Evolutionary conservation across 345 rosid species (phyloP), one percentile per base, ranked within the genome.

Genomic region (Lepidium africanum): DNA sequence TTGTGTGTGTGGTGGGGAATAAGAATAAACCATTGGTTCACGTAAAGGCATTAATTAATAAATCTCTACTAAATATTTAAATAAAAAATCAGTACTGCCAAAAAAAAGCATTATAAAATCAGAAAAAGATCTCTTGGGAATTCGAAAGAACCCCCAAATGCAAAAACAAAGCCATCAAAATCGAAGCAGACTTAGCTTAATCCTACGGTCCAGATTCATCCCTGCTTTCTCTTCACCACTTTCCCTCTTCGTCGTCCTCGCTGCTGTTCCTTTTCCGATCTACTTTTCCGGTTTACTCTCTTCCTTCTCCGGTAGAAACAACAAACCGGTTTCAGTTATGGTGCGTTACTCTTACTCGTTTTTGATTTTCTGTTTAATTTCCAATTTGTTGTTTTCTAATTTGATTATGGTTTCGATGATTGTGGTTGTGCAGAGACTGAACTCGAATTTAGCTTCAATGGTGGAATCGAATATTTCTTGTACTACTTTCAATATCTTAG

Each of bases 401-500:
- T 73, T 12, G 61, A 70, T 33, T 67, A 59, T 49, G 41, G 16
- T 45, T 45, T 55, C 16, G 11, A 7, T 5, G 17, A 39, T 66
- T 65, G 16, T 60, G 63, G 12, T 37, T 60, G 41, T 32, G 47
- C 50, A 75, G 78, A 75, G 78, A 69, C 13, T 75, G 11, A 75
- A 67, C 77, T 71, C 87, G 6, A 74, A 71, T 63, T 19, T 69
- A 15, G 81, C 68, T 17, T 53, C 72, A 9, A 65, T 67, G 76
- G 78, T 37, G 10, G 85, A 76, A 17, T 79, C 79, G 40, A 77
- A 74, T 53, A 49, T 89, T 19, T 82, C 96, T 27, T 89, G 91
- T 63, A 90, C 93, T 10, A 90, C 96, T 71, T 90, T 90, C 77
- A 90, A 90, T 62, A 80, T 90, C 45, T 70, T 90, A 48, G 96